phyloP scores from a whole-genome alignment of 768 basidiomycete genomes.

The Cyclocybe aegerita region DNA sequence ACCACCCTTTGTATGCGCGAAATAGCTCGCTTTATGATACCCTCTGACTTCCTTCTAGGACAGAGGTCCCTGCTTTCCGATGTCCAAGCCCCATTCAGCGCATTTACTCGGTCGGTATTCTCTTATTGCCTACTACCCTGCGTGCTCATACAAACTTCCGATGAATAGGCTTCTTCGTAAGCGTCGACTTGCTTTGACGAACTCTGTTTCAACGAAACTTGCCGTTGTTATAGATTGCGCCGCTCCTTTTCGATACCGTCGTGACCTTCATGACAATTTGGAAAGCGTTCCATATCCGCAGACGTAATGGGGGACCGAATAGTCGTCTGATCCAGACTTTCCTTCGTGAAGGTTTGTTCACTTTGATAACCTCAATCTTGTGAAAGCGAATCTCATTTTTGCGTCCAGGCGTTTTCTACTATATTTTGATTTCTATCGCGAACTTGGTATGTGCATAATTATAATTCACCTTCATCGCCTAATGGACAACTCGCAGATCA shows the following conservation, averaged over 20 bases:
- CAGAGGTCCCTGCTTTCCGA: constrained; percentile 74
- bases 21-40: not conserved
- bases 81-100: constrained; percentile 80
- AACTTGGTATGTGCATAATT: constrained; percentile 51
- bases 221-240: constrained; percentile 59
- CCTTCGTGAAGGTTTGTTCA: constrained; percentile 65
- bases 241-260: constrained; percentile 77
- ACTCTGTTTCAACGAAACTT: not conserved
- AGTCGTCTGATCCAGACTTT: constrained; percentile 84
- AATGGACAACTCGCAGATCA: constrained; percentile 43
- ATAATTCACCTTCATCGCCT: not conserved
- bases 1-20: constrained; percentile 53
- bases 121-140: not conserved
- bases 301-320: constrained; percentile 72
- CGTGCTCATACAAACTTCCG: constrained; percentile 11
- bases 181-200: constrained; percentile 16
- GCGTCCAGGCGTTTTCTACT: constrained; percentile 72
- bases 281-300: constrained; percentile 77
- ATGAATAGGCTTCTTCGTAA: constrained; percentile 54
- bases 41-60: constrained; percentile 25
- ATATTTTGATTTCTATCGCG: constrained; percentile 82
- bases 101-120: constrained; percentile 66
- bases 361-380: not conserved
- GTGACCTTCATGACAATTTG: constrained; percentile 80
- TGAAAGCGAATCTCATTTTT: not conserved